phyloP scores from a whole-genome alignment of 2,329 filamentous ascomycete genomes.

The Colletotrichum musicola region DNA sequence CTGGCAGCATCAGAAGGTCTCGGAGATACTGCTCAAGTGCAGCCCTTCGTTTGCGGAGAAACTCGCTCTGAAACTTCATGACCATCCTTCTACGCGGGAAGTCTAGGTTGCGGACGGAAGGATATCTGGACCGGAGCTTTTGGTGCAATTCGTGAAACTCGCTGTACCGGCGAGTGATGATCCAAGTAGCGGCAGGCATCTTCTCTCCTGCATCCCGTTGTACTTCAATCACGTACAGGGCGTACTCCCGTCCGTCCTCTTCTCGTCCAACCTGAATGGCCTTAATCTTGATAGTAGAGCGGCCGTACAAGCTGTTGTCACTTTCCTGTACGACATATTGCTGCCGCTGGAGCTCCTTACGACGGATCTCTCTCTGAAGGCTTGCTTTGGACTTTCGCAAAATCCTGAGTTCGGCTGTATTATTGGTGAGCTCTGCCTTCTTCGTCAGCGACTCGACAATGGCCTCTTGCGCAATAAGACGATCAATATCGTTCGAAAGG shows the following conservation, averaged over 20 bases:
- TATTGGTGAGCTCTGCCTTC: conserved; percentile 97
- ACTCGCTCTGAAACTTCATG: conserved; percentile 96
- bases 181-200: conserved; percentile 97
- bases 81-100: conserved; percentile 93
- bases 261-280: conserved; percentile 93
- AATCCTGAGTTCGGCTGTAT: conserved; percentile 92
- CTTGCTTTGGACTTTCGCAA: conserved; percentile 94
- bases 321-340: conserved; percentile 98
- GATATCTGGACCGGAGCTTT: conserved; percentile 84
- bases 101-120: conserved; percentile 88
- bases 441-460: conserved; percentile 91
- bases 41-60: conserved; percentile 86
- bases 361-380: conserved; percentile 88
- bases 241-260: conserved; percentile 92
- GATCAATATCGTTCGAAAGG: conserved; percentile 91
- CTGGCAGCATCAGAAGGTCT: conserved; percentile 85
- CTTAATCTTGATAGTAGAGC: conserved; percentile 90
- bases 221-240: conserved; percentile 93
- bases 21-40: conserved; percentile 89
- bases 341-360: conserved; percentile 95
- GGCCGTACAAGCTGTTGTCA: conserved; percentile 95
- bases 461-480: conserved; percentile 86
- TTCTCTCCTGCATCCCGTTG: conserved; percentile 91
- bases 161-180: conserved; percentile 91
- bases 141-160: conserved; percentile 98